These are phyloP conservation scores for Calonectria multiphialidica DNA, from an alignment of 2,329 filamentous ascomycete species.

Conservation along the genomic window DNA sequence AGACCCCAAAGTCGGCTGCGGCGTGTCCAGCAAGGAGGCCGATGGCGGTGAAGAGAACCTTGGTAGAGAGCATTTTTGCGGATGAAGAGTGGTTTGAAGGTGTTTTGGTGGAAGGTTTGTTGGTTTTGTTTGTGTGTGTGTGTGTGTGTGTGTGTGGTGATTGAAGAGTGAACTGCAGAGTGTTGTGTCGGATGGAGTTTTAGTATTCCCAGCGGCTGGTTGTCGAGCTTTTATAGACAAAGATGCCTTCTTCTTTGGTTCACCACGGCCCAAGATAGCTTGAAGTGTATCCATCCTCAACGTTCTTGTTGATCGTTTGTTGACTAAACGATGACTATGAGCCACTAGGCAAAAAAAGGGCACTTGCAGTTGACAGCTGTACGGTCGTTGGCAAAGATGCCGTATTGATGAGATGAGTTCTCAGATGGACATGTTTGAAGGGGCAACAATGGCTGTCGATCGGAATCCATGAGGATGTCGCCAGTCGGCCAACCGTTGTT, in stretches of 20 bases:
- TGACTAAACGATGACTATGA: not conserved
- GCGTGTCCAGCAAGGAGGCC: not conserved
- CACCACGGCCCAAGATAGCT: not conserved
- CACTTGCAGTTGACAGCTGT: not conserved
- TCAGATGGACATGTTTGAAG: not conserved
- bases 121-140: not conserved
- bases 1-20: constrained; percentile 3
- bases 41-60: not conserved
- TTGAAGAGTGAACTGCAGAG: not conserved
- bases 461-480: not conserved
- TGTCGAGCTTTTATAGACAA: not conserved
- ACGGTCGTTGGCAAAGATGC: not conserved
- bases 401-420: not conserved
- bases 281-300: not conserved
- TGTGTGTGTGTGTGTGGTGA: not conserved
- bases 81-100: not conserved
- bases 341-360: not conserved
- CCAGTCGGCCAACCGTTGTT: not conserved
- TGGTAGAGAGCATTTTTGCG: not conserved
- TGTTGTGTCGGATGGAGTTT: not conserved
- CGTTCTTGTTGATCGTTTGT: not conserved
- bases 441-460: not conserved
- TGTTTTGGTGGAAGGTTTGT: not conserved
- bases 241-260: not conserved
- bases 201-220: not conserved